Base-by-base conservation (phyloP, 768 basidiomycete genomes). In the Amanita fuliginea region DNA sequence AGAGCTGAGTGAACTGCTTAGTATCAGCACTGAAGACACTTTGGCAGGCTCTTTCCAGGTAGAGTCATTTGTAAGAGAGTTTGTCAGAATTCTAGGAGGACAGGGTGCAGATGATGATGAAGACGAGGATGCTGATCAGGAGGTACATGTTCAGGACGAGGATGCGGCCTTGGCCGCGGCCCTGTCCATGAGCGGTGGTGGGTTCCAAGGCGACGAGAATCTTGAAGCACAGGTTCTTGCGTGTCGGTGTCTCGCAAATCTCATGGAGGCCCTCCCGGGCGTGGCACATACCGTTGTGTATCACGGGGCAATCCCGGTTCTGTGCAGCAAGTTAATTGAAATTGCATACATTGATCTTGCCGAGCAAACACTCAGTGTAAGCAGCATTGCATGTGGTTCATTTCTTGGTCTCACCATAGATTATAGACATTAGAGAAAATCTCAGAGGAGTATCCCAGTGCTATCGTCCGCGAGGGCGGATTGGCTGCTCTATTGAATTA, bases 251-350 rank as follows among this genome's bases (percentile, higher is more conserved):
- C 73, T 99, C 46, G 95, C 94, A 42, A 98, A 99, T 64, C 74
- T 99, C 49, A 94, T 98, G 91, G 96, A 98, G 65, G 95, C 93
- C n/a, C 74, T 98, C 18, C 96, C 96, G 14, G 93, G 94, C 21
- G 86, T 92, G 36, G 91, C 92, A n/a, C 93, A 97, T 61, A 93
- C 91, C 40, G 84, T 99, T 57, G 95, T 98, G 34, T 90, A 96
- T 63, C 89, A 95, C 59, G 95, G 95, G n/a, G 96, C 95, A 14
- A 94, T 99, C 51, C 93, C 93, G 14, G 92, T 95, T 28, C 76
- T 99, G 42, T 98, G 95, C 77, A 87, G 87, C 77, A 98, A 99
- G 65, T 70, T 99, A 53, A 81, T 91, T 62, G 91, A 96, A 67
- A 99, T 99, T 51, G 89, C 90, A 19, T 96, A 94, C 62, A 98